These are phyloP conservation scores for Carpinus fangiana DNA, from an alignment of 306 rosid species.

Conservation along the genomic window DNA sequence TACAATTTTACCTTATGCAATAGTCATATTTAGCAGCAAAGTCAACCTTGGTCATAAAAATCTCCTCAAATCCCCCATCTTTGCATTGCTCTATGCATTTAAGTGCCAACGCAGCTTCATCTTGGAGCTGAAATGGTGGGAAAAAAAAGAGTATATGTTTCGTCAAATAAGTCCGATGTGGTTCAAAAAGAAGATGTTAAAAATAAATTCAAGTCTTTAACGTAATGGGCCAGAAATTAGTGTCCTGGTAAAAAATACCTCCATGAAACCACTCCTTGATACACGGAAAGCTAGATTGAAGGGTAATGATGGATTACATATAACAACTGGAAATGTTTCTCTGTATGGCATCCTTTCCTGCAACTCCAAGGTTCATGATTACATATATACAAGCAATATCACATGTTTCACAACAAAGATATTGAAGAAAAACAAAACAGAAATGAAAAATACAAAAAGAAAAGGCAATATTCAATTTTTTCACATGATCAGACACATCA, in stretches of 20 bases:
- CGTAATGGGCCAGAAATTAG: constrained; percentile 16
- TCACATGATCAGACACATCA: constrained; percentile 12
- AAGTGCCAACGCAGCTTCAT: constrained; percentile 70
- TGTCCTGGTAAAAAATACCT: constrained; percentile 46
- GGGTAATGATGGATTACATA: constrained; percentile 54
- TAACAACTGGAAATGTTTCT: constrained; percentile 70
- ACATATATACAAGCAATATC: constrained; percentile 18
- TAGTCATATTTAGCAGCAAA: constrained; percentile 77
- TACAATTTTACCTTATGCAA: constrained; percentile 64
- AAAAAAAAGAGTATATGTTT: neutral
- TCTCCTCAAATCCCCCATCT: constrained; percentile 87
- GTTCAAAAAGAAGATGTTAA: neutral
- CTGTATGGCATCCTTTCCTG: constrained; percentile 68
- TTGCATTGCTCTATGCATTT: constrained; percentile 68
- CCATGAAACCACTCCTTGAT: constrained; percentile 58
- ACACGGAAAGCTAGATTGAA: constrained; percentile 79
- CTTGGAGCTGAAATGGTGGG: constrained; percentile 63
- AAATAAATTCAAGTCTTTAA: neutral
- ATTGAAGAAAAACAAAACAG: neutral
- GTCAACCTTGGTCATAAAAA: constrained; percentile 83
- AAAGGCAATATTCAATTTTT: neutral
- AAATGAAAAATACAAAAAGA: constrained; percentile 11
- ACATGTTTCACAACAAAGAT: neutral
- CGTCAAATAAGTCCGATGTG: constrained; percentile 10
- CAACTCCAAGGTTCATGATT: constrained; percentile 32